Percentiles rank a stretch among this genome's conserved stretches.
Evolutionary conservation across 495 filamentous ascomycete species (phyloP).

Genomic region (Glonium stellatum): DNA sequence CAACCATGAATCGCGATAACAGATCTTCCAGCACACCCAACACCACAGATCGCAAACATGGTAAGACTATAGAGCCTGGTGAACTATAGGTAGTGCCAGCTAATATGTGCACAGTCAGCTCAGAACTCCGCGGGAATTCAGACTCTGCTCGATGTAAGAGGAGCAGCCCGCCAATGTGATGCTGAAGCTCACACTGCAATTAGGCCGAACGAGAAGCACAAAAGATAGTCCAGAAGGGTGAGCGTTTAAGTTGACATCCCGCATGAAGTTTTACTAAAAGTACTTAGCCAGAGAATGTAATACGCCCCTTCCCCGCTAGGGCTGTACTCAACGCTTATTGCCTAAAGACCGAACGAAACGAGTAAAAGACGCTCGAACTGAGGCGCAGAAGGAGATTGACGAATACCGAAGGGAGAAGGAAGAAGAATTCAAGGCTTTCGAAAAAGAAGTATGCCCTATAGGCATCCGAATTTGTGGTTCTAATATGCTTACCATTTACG

Average conservation of each 20-base stretch:
- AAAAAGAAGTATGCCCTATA: conserved; percentile 66
- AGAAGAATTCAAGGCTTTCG: conserved; percentile 89
- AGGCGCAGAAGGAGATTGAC: conserved; percentile 97
- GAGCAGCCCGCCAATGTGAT: conserved; percentile 9
- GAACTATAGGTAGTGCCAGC: neutral
- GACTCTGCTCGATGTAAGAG: conserved; percentile 91
- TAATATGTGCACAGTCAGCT: conserved; percentile 59
- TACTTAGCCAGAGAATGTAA: conserved; percentile 62
- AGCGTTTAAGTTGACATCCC: conserved; percentile 12
- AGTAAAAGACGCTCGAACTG: conserved; percentile 87
- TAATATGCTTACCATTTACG: conserved; percentile 1
- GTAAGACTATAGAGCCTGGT: conserved; percentile 32
- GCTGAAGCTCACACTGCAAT: conserved; percentile 30
- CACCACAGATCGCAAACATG: conserved; percentile 33
- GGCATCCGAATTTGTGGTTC: neutral
- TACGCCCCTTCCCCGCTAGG: conserved; percentile 11
- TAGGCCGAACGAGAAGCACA: conserved; percentile 97
- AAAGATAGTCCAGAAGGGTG: conserved; percentile 96
- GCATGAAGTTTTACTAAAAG: neutral
- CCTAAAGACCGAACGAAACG: conserved; percentile 83
- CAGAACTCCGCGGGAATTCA: conserved; percentile 98
- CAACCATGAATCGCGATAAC: conserved; percentile 8
- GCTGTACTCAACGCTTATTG: neutral
- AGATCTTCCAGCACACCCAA: conserved; percentile 4
- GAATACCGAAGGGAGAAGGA: conserved; percentile 88